Evolutionary conservation across 179 eudicot genomes (phyloP).

Genomic region (Amaranthus tricolor): DNA sequence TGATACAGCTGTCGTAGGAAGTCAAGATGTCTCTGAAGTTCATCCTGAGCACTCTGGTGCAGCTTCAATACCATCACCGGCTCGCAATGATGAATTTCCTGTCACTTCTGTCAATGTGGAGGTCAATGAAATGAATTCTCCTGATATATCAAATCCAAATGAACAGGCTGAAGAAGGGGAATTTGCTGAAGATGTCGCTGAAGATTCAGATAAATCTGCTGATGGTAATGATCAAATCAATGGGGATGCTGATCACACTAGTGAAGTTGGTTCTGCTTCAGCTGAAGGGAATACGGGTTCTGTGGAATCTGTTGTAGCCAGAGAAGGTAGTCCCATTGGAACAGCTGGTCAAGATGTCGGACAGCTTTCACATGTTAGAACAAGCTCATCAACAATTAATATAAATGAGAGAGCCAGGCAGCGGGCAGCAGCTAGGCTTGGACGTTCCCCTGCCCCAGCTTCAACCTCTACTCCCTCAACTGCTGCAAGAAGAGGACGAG

Average conservation of each 20-base stretch:
- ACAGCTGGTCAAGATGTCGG: conserved; percentile 31
- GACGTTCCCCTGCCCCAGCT: conserved; percentile 23
- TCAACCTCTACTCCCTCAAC: conserved; percentile 25
- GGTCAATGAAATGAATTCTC: conserved; percentile 43
- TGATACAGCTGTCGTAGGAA: conserved; percentile 28
- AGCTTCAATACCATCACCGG: conserved; percentile 46
- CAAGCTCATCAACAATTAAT: conserved; percentile 57
- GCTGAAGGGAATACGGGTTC: conserved; percentile 27
- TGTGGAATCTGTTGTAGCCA: conserved; percentile 30
- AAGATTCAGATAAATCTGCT: conserved; percentile 38
- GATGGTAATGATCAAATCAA: conserved; percentile 39
- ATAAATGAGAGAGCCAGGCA: conserved; percentile 56
- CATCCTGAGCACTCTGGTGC: conserved; percentile 36
- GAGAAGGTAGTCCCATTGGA: conserved; percentile 36
- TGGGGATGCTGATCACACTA: conserved; percentile 44
- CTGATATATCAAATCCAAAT: conserved; percentile 39
- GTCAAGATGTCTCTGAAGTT: conserved; percentile 43
- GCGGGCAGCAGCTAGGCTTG: conserved; percentile 39
- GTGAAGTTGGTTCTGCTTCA: conserved; percentile 31
- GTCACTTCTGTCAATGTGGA: conserved; percentile 28
- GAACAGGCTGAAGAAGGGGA: conserved; percentile 63
- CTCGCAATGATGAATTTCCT: conserved; percentile 34
- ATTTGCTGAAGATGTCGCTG: conserved; percentile 40
- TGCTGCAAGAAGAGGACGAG: conserved; percentile 31
- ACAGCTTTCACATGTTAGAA: conserved; percentile 38